These are phyloP conservation scores for Fraxinus sp. DNA, from an alignment of 305 asterid species.

Conservation along the genomic window DNA sequence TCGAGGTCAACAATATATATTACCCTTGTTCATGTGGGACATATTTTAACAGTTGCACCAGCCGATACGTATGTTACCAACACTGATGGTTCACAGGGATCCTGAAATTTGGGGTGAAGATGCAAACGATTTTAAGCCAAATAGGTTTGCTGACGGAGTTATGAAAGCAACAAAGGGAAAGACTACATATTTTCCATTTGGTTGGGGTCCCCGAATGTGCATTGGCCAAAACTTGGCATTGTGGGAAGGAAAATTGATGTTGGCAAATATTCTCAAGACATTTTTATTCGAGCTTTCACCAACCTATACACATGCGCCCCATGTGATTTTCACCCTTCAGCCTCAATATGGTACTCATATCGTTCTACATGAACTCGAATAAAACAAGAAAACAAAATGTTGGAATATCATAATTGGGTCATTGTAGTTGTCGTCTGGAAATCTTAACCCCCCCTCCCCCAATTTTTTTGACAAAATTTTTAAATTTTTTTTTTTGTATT, in stretches of 20 bases:
- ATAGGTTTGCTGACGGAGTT: conserved; percentile 30
- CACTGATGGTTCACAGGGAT: conserved; percentile 17
- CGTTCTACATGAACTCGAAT: no score
- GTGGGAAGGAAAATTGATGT: conserved; percentile 16
- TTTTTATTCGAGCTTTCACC: conserved; percentile 28
- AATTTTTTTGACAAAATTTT: no score
- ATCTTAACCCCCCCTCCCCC: no score
- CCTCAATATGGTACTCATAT: no score
- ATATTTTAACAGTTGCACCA: no score
- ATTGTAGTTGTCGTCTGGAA: no score
- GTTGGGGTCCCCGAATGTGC: conserved; percentile 32
- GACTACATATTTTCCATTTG: conserved; percentile 31
- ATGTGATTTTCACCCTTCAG: conserved; percentile 9
- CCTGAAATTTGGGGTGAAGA: conserved; percentile 29
- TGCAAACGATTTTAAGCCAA: conserved; percentile 27
- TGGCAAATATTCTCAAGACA: conserved; percentile 13
- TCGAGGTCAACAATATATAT: no score
- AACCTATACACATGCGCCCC: conserved; percentile 24
- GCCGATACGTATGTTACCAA: conserved; percentile 22
- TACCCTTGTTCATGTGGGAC: no score
- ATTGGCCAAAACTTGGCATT: conserved; percentile 28
- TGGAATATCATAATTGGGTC: no score
- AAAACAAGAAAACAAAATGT: no score
- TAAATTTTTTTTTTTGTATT: no score
- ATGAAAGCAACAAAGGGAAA: conserved; percentile 27